Conservation (phyloP, 116 monocot species). For the Phalaenopsis hybrid region DNA sequence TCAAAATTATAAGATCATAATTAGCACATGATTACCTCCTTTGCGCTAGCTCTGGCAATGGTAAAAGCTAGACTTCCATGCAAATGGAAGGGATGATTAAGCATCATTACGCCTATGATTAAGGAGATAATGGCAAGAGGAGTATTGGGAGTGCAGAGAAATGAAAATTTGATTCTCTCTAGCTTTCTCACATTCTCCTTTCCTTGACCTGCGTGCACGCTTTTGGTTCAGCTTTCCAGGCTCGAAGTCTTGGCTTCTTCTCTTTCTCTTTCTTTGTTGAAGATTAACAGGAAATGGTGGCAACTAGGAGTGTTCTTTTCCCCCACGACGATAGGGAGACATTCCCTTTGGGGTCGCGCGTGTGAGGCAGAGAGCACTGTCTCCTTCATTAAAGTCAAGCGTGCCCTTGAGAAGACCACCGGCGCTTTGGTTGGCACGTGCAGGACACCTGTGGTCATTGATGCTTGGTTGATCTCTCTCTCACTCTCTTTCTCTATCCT, state of each 20-base stretch:
- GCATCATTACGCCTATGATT: neutral
- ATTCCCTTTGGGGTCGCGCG: constrained; percentile 41
- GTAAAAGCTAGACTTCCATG: neutral
- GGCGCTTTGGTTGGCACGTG: constrained; percentile 29
- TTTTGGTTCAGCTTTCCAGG: neutral
- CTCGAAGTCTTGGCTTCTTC: neutral
- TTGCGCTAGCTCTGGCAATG: neutral
- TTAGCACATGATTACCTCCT: neutral
- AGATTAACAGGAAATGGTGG: neutral
- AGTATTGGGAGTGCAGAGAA: neutral
- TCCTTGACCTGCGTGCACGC: neutral
- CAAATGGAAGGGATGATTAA: neutral
- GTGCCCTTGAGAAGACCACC: constrained; percentile 66
- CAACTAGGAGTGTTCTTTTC: neutral
- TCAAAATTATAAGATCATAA: neutral
- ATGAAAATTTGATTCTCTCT: neutral
- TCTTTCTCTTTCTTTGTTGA: neutral
- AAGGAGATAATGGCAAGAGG: neutral
- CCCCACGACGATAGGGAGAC: constrained; percentile 2
- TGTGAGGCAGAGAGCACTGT: constrained; percentile 38
- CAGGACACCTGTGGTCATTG: neutral
- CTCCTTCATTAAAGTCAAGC: constrained; percentile 48
- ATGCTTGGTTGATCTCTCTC: neutral
- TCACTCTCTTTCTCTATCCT: neutral
- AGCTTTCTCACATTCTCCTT: neutral